These are phyloP conservation scores for Physaria fendleri DNA, from an alignment of 345 rosid species.

Conservation along the genomic window DNA sequence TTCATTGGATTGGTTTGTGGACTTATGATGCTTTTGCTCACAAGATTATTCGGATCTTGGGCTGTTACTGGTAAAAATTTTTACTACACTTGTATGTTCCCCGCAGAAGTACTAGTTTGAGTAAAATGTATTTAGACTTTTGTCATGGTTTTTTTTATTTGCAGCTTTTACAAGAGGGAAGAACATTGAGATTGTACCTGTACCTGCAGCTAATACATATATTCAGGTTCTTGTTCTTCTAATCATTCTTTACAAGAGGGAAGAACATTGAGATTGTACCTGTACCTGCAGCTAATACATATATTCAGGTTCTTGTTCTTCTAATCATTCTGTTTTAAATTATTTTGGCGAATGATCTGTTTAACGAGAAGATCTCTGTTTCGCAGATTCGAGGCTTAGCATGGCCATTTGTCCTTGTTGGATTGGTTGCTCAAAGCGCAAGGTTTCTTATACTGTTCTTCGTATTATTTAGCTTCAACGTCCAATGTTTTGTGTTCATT, in stretches of 20 bases:
- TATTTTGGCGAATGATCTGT: neutral
- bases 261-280: constrained; percentile 66
- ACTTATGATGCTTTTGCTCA: constrained; percentile 61
- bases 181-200: no score
- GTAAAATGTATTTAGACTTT: constrained; percentile 1
- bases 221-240: constrained; percentile 52
- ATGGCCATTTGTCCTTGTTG: constrained; percentile 90
- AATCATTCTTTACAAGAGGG: no score
- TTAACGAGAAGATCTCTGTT: constrained; percentile 14
- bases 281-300: constrained; percentile 75
- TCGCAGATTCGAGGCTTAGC: constrained; percentile 82
- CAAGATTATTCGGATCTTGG: constrained; percentile 62
- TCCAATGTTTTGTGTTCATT: neutral
- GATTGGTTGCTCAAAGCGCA: constrained; percentile 97
- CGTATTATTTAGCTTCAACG: neutral
- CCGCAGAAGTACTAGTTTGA: neutral
- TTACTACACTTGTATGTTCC: neutral
- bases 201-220: no score
- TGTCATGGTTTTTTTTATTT: constrained; percentile 13
- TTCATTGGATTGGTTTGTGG: constrained; percentile 76
- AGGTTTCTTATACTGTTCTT: constrained; percentile 40
- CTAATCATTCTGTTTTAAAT: neutral
- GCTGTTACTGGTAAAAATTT: constrained; percentile 62
- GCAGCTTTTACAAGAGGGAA: constrained; percentile 80
- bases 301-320: constrained; percentile 58